Base-by-base conservation (phyloP, 2,329 filamentous ascomycete species). In the Geosmithia putterillii region DNA sequence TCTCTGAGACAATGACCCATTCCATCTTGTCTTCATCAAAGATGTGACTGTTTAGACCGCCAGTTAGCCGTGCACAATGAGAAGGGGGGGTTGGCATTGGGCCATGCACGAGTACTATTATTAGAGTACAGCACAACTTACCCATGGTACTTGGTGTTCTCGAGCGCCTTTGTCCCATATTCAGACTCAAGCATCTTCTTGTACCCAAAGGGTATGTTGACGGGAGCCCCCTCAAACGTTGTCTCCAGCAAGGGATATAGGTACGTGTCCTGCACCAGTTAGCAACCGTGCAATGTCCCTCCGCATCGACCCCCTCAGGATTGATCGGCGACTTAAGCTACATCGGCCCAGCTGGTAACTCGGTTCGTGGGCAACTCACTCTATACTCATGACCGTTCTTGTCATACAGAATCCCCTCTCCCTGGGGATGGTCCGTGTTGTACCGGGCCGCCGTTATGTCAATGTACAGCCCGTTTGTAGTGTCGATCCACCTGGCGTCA, bases 171-270 rank as follows among this genome's bases (percentile, higher is more conserved):
- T 40, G 66, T 54, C 4, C 70, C 61, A 49, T 82, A 83, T 52
- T 82, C 77, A 9, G 73, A 65, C 18, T 64, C 62, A 1, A 83
- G 60, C 41, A 82, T 67, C 40, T 76, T 71, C 46, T 71, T 67
- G 53, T 79, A 82, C 7, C 66, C 62, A 51, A 71, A 79, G 0
- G 83, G 83, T 20, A 87, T 79, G 59, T 79, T 79, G 39, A 73
- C 81, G 1, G 70, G 64, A 0, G 79, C 70, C 1, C 78, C 80
- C 53, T 87, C 83, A 45, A 84, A 87, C 1, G 66, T 71, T 2
- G 78, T 83, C 46, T 78, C 71, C n/a, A 79, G 68, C 53, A 88
- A 63, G 0, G 83, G 83, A 53, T 79, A 86, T 10, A 88, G 64
- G 44, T 83, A 71, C 1, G 67, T 70, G 44, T 74, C 70, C 65